Conservation (phyloP, 768 basidiomycete genomes). For the Pleurotus djamor region DNA sequence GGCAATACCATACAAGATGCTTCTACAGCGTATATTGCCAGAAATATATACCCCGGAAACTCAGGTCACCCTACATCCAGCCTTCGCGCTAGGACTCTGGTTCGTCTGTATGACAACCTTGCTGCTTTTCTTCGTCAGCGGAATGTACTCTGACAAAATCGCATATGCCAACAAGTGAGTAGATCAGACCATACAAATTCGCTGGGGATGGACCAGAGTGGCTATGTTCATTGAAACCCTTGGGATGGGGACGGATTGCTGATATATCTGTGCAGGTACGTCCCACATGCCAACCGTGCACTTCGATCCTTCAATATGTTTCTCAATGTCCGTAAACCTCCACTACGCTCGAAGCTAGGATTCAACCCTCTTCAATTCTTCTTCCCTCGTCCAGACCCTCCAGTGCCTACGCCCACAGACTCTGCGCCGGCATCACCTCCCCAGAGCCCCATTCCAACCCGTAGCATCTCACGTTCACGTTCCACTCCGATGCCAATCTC, state of each 20-base stretch:
- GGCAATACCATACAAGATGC: slow-evolving; percentile 54
- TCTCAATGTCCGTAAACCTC: slow-evolving; percentile 86
- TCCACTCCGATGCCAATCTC: slow-evolving; percentile 56
- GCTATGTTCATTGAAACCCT: neutral
- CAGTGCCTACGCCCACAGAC: slow-evolving; percentile 25
- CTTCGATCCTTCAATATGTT: slow-evolving; percentile 96
- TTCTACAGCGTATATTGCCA: slow-evolving; percentile 51
- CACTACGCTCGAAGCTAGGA: slow-evolving; percentile 58
- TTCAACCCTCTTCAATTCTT: slow-evolving; percentile 58
- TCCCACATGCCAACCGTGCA: slow-evolving; percentile 92
- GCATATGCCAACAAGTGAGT: slow-evolving; percentile 92
- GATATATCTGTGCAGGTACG: slow-evolving; percentile 60
- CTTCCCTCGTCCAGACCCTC: slow-evolving; percentile 40
- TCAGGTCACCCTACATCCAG: slow-evolving; percentile 59
- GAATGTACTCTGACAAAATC: slow-evolving; percentile 96
- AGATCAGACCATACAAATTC: neutral
- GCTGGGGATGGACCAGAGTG: neutral
- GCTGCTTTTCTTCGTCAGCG: slow-evolving; percentile 92
- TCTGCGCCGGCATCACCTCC: slow-evolving; percentile 23
- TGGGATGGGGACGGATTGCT: neutral
- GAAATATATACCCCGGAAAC: slow-evolving; percentile 40
- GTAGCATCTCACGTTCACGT: slow-evolving; percentile 26
- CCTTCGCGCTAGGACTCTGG: slow-evolving; percentile 74
- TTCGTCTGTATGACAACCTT: slow-evolving; percentile 91
- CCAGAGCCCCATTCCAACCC: slow-evolving; percentile 15